Conservation (phyloP, 2,329 filamentous ascomycete species). For the Fusarium pseudoanthophilum region DNA sequence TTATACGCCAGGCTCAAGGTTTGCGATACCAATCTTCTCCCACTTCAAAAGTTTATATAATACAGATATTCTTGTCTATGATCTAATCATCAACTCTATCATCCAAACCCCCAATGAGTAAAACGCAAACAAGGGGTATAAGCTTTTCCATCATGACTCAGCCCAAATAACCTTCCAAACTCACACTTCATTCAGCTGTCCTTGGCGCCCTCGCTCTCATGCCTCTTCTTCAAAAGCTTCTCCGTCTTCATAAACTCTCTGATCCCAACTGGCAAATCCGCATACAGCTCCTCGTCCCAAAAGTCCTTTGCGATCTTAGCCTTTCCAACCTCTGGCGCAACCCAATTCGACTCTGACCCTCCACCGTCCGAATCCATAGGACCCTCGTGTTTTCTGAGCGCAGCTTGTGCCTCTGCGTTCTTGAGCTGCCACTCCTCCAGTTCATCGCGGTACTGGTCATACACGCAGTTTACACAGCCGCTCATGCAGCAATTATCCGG, state of each 20-base stretch:
- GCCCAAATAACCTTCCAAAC: neutral
- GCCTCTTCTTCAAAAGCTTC: slow-evolving; percentile 85
- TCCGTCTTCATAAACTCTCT: slow-evolving; percentile 97
- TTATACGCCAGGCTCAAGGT: neutral
- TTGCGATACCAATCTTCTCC: neutral
- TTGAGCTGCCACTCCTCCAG: slow-evolving; percentile 86
- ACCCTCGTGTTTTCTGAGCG: slow-evolving; percentile 54
- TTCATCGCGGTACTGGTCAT: slow-evolving; percentile 91
- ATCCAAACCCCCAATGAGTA: neutral
- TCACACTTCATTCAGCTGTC: slow-evolving; percentile 48
- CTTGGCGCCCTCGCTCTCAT: slow-evolving; percentile 65
- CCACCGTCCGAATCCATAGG: slow-evolving; percentile 86
- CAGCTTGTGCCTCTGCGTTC: slow-evolving; percentile 69
- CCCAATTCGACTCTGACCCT: slow-evolving; percentile 77
- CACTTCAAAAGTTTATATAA: neutral
- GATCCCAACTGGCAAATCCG: slow-evolving; percentile 88
- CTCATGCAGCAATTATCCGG: slow-evolving; percentile 99
- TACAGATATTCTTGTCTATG: slow-evolving; percentile 20
- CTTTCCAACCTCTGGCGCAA: slow-evolving; percentile 45
- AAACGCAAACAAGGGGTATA: slow-evolving; percentile 36
- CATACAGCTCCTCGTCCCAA: slow-evolving; percentile 77
- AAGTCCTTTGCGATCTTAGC: slow-evolving; percentile 61
- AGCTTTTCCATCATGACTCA: neutral
- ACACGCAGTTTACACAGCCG: slow-evolving; percentile 97
- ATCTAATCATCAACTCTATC: slow-evolving; percentile 38